These are phyloP conservation scores for Corchorus olitorius DNA, from an alignment of 345 rosid genomes.

Conservation along the genomic window DNA sequence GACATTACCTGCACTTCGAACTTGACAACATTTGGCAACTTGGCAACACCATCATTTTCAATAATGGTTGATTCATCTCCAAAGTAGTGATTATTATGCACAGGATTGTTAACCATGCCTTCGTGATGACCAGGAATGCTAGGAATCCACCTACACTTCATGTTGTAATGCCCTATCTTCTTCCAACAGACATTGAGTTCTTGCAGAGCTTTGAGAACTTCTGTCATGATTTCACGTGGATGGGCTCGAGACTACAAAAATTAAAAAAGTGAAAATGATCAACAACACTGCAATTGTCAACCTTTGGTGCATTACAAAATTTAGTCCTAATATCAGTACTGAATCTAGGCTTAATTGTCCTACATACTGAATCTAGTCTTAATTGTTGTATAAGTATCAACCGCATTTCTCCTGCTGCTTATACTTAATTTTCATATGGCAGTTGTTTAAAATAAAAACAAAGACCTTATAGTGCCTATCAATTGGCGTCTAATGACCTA, in stretches of 20 bases:
- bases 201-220: constrained; percentile 80
- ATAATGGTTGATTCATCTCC: constrained; percentile 69
- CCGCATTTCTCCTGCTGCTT: constrained; percentile 28
- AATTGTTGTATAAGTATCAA: constrained; percentile 5
- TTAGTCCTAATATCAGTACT: constrained; percentile 8
- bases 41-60: constrained; percentile 50
- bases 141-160: constrained; percentile 93
- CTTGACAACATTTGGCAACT: constrained; percentile 68
- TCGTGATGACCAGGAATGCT: constrained; percentile 54
- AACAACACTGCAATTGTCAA: background rate
- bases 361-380: constrained; percentile 14
- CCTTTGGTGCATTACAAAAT: background rate
- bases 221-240: constrained; percentile 91
- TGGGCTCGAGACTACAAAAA: constrained; percentile 74
- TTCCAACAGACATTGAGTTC: constrained; percentile 92
- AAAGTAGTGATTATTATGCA: constrained; percentile 54
- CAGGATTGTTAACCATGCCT: constrained; percentile 64
- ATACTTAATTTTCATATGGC: background rate
- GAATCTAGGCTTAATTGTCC: background rate
- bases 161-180: constrained; percentile 92
- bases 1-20: constrained; percentile 86
- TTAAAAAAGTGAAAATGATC: constrained; percentile 9
- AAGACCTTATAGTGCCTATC: background rate
- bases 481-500: background rate
- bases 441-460: constrained; percentile 7